Evolutionary conservation across 352 stramenopile species (phyloP), one percentile per base, ranked within the genome.

Genomic region (Globisporangium radiosum): DNA sequence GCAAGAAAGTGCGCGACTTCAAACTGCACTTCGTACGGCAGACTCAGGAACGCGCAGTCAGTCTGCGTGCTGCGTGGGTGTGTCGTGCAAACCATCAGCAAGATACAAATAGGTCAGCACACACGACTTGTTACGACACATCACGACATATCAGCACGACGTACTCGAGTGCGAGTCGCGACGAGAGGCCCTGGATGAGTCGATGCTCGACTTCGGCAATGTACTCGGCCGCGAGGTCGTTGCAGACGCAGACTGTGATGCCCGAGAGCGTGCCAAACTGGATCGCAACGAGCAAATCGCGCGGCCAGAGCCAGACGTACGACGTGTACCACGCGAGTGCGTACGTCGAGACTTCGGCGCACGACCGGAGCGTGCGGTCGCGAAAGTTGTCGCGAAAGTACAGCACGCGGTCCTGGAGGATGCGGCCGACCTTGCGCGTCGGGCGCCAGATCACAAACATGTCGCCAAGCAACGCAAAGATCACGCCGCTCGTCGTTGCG

Each of bases 381-480:
- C 73, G 68, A 54, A 88, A 82, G 53, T 89, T 89, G 43, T 65
- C 59, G 19, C 70, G 76, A 39, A 82, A 69, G 56, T 82, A 85
- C 47, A 94, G 56, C 52, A 92, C 71, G 19, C 85, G 77, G 25
- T 93, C 80, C 68, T 94, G 85, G 5, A 94, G 47, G 49, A 89
- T 88, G 55, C 90, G 70, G 8, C 85, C 85, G 33, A 89, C 78
- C 57, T 88, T 87, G 19, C 79, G 71, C 6, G 85, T 92, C 8
- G 85, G 85, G 4, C 75, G 78, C 85, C 85, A 94, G 55, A 92
- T 90, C 37, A 92, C 82, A 65, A 94, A 92, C 64, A 94, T 86
- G 52, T 94, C 85, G 1, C 77, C 85, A 3, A 92, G 67, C 44
- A 92, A 61, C 38, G 81, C 78, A 53, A 94, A 92, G 17, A 84